Evolutionary conservation across 2,329 filamentous ascomycete genomes (phyloP).

Genomic region (Alternaria dauci): DNA sequence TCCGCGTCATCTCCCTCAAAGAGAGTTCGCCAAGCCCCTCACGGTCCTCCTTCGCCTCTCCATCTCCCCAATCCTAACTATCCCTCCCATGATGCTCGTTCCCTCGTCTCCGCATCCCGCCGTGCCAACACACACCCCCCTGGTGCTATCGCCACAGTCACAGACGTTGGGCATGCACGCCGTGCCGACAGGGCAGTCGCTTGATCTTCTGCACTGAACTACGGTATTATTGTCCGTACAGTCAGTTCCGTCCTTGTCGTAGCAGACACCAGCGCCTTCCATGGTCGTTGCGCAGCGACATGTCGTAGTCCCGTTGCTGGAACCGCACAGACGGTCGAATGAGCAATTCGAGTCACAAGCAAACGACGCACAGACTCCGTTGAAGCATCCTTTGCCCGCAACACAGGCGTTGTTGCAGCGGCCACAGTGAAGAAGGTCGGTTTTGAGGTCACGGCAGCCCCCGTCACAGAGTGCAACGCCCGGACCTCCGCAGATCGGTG

Average conservation of each 20-base stretch:
- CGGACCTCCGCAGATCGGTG: conserved; percentile 23
- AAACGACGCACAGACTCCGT: conserved; percentile 44
- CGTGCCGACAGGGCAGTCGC: conserved; percentile 25
- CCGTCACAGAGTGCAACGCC: conserved; percentile 30
- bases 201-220: neutral
- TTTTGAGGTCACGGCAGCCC: conserved; percentile 34
- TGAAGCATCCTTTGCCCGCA: conserved; percentile 35
- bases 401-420: conserved; percentile 38
- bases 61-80: conserved; percentile 25
- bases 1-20: neutral
- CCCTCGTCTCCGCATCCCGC: conserved; percentile 29
- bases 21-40: conserved; percentile 1
- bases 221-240: conserved; percentile 18
- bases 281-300: conserved; percentile 42
- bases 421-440: conserved; percentile 37
- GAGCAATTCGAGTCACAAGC: conserved; percentile 43
- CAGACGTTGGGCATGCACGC: conserved; percentile 31
- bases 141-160: conserved; percentile 18
- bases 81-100: conserved; percentile 17
- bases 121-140: conserved; percentile 32
- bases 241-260: conserved; percentile 30
- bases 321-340: conserved; percentile 36
- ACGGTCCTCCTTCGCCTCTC: conserved; percentile 21
- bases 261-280: conserved; percentile 40
- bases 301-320: conserved; percentile 19